These are phyloP conservation scores for Mortierella sp. DNA, from an alignment of 371 early-diverging fungal species.

Conservation along the genomic window DNA sequence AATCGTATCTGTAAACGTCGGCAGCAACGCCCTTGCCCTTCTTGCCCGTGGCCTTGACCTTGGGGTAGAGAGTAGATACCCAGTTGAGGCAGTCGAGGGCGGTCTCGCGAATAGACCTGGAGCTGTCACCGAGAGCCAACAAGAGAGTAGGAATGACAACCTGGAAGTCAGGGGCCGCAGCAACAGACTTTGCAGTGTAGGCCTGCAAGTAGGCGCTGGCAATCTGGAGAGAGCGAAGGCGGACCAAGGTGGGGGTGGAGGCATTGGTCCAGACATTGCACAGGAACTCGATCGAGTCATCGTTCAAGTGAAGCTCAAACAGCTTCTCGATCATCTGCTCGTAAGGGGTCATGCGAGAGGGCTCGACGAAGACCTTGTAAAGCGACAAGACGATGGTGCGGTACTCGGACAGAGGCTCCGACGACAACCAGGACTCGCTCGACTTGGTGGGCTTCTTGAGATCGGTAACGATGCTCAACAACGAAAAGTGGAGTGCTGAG, in stretches of 20 bases:
- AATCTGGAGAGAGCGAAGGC: constrained; percentile 76
- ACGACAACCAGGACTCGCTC: constrained; percentile 42
- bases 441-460: constrained; percentile 48
- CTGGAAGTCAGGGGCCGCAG: constrained; percentile 78
- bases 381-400: constrained; percentile 48
- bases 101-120: constrained; percentile 69
- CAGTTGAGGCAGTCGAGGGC: constrained; percentile 70
- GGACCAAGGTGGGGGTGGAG: constrained; percentile 53
- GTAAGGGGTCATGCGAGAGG: constrained; percentile 61
- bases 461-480: constrained; percentile 50
- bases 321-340: constrained; percentile 70
- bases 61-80: constrained; percentile 65
- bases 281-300: constrained; percentile 76
- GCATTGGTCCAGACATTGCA: constrained; percentile 73
- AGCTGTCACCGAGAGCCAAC: constrained; percentile 69
- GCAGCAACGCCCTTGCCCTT: constrained; percentile 58
- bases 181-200: constrained; percentile 51
- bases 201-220: constrained; percentile 71
- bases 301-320: constrained; percentile 67
- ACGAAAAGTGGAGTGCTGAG: constrained; percentile 45
- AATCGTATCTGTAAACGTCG: constrained; percentile 69
- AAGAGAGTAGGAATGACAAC: constrained; percentile 85
- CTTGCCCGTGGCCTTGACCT: constrained; percentile 64
- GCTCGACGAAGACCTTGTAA: constrained; percentile 65
- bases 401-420: constrained; percentile 40